Percentiles rank a stretch among this genome's conserved stretches.
Conservation (phyloP, 768 basidiomycete genomes). For the Termitomyces bulborhizus region DNA sequence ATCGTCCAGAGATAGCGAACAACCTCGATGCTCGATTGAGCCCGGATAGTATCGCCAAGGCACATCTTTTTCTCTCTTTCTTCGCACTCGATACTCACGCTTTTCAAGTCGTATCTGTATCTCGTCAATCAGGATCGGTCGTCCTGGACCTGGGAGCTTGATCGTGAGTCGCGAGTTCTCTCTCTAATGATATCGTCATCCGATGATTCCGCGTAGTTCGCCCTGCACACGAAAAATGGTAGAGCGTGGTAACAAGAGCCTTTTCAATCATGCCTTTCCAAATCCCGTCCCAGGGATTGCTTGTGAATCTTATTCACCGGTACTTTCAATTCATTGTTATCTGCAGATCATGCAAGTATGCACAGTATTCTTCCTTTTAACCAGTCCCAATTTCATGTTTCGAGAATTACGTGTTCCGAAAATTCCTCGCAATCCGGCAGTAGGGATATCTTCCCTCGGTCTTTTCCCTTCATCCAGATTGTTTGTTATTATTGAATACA, state of each 20-base stretch:
- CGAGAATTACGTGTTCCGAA: neutral
- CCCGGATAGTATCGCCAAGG: conserved; percentile 67
- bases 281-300: neutral
- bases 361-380: neutral
- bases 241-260: neutral
- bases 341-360: neutral
- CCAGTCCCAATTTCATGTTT: no score
- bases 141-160: conserved; percentile 77
- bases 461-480: no score
- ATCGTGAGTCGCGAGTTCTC: conserved; percentile 41
- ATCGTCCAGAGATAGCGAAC: conserved; percentile 30
- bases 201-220: conserved; percentile 23
- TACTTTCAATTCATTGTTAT: neutral
- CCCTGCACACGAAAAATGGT: conserved; percentile 43
- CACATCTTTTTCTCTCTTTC: conserved; percentile 20
- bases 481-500: no score
- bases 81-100: neutral
- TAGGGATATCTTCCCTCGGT: no score
- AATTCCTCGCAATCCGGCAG: no score
- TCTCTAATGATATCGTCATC: neutral
- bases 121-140: conserved; percentile 65
- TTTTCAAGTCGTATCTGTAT: conserved; percentile 52
- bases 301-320: neutral
- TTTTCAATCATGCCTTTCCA: neutral
- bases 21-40: conserved; percentile 44